Conservation (phyloP, 495 filamentous ascomycete genomes). For the Mytilinidion resinicola region DNA sequence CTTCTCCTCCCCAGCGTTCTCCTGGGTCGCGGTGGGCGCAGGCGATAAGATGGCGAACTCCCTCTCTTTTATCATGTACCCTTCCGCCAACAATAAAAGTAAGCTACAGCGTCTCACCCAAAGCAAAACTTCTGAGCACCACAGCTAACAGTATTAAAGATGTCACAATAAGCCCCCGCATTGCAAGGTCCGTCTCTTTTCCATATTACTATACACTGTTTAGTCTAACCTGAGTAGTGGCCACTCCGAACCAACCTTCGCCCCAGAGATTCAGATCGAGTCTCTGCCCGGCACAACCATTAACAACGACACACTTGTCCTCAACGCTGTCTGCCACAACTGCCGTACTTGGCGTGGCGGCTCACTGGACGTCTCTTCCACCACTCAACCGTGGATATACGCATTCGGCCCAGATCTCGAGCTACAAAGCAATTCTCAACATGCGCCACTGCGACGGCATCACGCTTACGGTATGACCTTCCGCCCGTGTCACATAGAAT, state of each 20-base stretch:
- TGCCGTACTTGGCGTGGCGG: conserved; percentile 25
- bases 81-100: conserved; percentile 18
- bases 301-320: conserved; percentile 24
- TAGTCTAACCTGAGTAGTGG: not conserved
- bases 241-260: conserved; percentile 23
- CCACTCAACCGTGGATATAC: conserved; percentile 27
- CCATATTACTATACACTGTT: not conserved
- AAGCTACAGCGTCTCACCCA: not conserved
- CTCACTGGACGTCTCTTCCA: conserved; percentile 16
- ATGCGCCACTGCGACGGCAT: conserved; percentile 21
- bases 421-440: conserved; percentile 9
- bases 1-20: conserved; percentile 24
- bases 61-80: conserved; percentile 27
- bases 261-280: conserved; percentile 11
- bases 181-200: conserved; percentile 9
- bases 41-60: conserved; percentile 20
- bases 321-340: conserved; percentile 25
- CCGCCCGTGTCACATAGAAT: not conserved
- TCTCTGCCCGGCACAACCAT: conserved; percentile 24
- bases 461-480: conserved; percentile 14
- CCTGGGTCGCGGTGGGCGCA: conserved; percentile 25
- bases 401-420: conserved; percentile 25
- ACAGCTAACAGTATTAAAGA: conserved; percentile 9
- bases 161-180: conserved; percentile 27
- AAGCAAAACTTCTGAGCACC: not conserved